Base-by-base conservation (phyloP, 2,329 filamentous ascomycete genomes). In the Paecilomyces sp. region DNA sequence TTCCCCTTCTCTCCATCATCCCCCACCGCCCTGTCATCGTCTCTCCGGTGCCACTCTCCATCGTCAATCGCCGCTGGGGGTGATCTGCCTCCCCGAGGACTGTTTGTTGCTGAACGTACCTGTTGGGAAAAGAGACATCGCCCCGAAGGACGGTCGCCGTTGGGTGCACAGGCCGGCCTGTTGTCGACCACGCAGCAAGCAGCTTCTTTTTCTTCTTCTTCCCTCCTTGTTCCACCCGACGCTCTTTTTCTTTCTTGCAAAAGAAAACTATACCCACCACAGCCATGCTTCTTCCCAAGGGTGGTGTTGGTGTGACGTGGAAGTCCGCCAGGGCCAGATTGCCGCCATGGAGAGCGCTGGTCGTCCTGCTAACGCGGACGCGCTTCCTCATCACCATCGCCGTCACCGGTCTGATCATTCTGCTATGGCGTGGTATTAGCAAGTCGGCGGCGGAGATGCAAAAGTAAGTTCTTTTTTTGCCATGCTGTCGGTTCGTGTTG, bases 371-470 rank as follows among this genome's bases (percentile, higher is more conserved):
- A 63, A 90, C 90, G 63, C 86, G 86, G 72, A 90, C 91, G 65
- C 85, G 91, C 58, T 88, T 95, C 66, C 79, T 97, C 63, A 77
- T 94, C 58, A 84, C 89, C 54, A 77, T 94, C 62, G 88, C 86
- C 57, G 67, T 94, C 57, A 81, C 85, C 31, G 87, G 88, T 59
- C 79, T 91, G 65, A 73, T 95, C 64, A 73, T 96, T 74, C 81
- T 97, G 77, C 76, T 96, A 86, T 97, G 92, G 91, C 88, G 90
- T 74, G 89, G 90, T 64, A 85, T 97, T 68, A 86, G 88, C 71
- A 86, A 84, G 61, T 90, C 90, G 9, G 89, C 91, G 41, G 86
- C 87, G 53, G 91, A 96, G 72, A 91, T 96, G 86, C 91, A 96
- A 81, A 95, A 87, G 93, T 97, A 82, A 68, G 83, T 63, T 13